Percentiles rank a stretch among this genome's conserved stretches.
These are phyloP conservation scores for Helotiales sp. DNA, from an alignment of 2,329 filamentous ascomycete species.

Conservation along the genomic window DNA sequence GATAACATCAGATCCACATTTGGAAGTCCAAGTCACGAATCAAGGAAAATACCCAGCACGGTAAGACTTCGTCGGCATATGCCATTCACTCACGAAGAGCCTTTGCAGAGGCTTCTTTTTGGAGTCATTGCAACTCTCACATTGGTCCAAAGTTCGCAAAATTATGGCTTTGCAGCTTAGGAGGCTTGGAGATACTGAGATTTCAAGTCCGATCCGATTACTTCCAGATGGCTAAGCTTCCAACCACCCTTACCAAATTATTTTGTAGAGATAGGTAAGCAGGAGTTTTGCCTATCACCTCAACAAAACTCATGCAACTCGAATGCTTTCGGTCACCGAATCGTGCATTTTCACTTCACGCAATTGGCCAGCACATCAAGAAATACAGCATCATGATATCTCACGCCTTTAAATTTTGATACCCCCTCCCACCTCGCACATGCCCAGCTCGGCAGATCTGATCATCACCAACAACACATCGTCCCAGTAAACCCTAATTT, in stretches of 20 bases:
- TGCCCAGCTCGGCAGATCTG: neutral
- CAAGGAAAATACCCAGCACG: constrained; percentile 11
- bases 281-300: neutral
- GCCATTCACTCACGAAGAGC: neutral
- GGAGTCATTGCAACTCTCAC: neutral
- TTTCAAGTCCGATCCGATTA: neutral
- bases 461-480: neutral
- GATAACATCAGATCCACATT: constrained; percentile 10
- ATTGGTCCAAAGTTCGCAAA: neutral
- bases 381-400: neutral
- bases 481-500: neutral
- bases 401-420: neutral
- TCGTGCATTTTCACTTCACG: neutral
- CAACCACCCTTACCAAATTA: neutral
- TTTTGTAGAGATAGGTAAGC: neutral
- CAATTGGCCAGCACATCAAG: neutral
- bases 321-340: neutral
- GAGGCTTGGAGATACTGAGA: neutral
- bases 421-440: neutral
- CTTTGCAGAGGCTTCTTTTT: neutral
- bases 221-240: neutral
- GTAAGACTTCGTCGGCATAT: neutral
- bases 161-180: neutral
- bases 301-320: neutral
- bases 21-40: constrained; percentile 1